Conservation (phyloP, 2,329 filamentous ascomycete genomes). For the Pseudogymnoascus sp. region DNA sequence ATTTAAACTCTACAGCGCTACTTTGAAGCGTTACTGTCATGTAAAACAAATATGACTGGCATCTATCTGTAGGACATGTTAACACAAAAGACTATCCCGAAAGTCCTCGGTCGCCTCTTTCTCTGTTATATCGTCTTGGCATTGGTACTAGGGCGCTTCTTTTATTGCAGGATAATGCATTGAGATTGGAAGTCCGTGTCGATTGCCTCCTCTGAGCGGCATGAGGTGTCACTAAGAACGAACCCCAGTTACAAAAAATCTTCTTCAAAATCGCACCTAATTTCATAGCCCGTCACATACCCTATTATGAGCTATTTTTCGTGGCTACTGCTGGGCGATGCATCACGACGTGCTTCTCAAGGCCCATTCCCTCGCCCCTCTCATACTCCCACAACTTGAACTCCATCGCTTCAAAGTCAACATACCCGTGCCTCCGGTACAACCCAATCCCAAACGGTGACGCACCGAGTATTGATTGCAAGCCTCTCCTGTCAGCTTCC, state of each 20-base stretch:
- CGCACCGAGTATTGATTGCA: slow-evolving; percentile 23
- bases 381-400: slow-evolving; percentile 22
- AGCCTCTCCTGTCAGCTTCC: slow-evolving; percentile 14
- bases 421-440: slow-evolving; percentile 22
- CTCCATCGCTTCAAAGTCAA: slow-evolving; percentile 16
- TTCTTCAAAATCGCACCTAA: not conserved
- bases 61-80: not conserved
- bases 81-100: not conserved
- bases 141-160: not conserved
- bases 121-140: not conserved
- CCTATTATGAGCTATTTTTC: not conserved
- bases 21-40: not conserved
- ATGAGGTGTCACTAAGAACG: not conserved
- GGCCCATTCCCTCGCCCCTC: slow-evolving; percentile 18
- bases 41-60: not conserved
- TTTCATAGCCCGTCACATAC: not conserved
- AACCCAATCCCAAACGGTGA: slow-evolving; percentile 19
- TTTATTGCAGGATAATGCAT: not conserved
- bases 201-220: not conserved
- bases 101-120: not conserved
- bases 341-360: slow-evolving; percentile 18
- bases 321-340: slow-evolving; percentile 13
- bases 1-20: not conserved
- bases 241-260: not conserved
- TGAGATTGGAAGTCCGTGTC: not conserved